Evolutionary conservation across 1,139 yeast genomes (phyloP), one percentile per base, ranked within the genome.

Genomic region (Geotrichum cucujoidarum): DNA sequence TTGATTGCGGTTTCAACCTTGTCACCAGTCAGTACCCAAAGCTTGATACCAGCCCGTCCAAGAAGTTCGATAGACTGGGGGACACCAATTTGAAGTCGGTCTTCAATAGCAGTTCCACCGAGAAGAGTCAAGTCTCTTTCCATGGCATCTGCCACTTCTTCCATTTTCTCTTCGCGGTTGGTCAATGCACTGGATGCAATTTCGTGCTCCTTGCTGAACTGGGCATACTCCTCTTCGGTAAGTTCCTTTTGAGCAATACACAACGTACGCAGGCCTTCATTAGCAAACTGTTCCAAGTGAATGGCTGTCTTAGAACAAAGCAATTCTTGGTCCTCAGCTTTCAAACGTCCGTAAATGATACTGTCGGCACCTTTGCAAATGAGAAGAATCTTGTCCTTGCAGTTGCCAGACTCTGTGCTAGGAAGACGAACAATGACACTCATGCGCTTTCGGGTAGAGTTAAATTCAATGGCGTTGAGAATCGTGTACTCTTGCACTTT

Each of bases 351-450:
- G 56, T 90, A 70, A 50, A 94, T 89, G 1, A 92, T 97, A 10
- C 95, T 88, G 65, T 94, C 99, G 2, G 99, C 99, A 61, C 99
- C 99, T 66, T 94, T 94, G 65, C 96, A 89, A 63, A 87, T 89
- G 45, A 94, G 70, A 53, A 95, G 75, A 40, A 94, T 87, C 18
- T 81, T 74, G 1, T 97, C 97, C 71, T 92, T 97, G 16, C 41
- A 41, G 16, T 37, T 37, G n/a, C 32, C 22, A 6, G 38, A 43
- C 13, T 43, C 25, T n/a, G n/a, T n/a, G 11, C 31, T 37, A 0
- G 98, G 97, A 57, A 95, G 84, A 61, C 95, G 76, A 66, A 89
- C 85, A 45, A 92, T 81, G 0, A 97, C 95, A 44, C 96, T 86
- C 99, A 94, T 94, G 69, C 99, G 79, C 68, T 94, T 94, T 67